A percentile compares a stretch with the other conserved stretches of the same genome.
These are phyloP conservation scores for Phaeosphaeria sp. DNA, from an alignment of 2,329 filamentous ascomycete genomes.

Conservation along the genomic window DNA sequence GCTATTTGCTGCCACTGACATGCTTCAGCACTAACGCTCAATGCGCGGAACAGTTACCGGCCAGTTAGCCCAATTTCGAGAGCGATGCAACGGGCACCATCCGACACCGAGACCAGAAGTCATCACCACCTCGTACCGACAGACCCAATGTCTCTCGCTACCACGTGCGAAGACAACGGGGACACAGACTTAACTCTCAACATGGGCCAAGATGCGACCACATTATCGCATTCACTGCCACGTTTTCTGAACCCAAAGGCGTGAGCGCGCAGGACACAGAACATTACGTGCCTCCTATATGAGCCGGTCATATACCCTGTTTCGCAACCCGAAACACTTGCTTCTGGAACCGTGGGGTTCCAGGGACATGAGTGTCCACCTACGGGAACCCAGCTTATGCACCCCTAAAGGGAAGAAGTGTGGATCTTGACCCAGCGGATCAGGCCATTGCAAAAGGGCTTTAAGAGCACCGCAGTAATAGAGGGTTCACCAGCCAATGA, in stretches of 20 bases:
- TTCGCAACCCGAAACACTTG: conserved; percentile 13
- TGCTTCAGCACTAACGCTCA: conserved; percentile 11
- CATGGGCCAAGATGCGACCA: background rate
- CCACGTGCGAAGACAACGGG: too few relatives aligned
- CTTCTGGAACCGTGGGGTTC: conserved; percentile 8
- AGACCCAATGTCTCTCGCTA: background rate
- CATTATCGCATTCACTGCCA: conserved; percentile 1
- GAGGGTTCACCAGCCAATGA: background rate
- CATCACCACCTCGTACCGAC: background rate
- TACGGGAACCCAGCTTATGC: conserved; percentile 13
- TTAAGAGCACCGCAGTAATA: conserved; percentile 4
- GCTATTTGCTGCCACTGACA: conserved; percentile 9
- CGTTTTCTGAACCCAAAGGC: background rate
- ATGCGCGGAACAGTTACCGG: conserved; percentile 12
- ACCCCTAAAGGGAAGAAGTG: conserved; percentile 2
- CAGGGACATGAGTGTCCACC: conserved; percentile 1
- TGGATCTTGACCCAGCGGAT: conserved; percentile 2
- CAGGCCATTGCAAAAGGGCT: conserved; percentile 3
- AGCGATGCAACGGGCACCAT: background rate
- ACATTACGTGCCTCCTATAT: conserved; percentile 4
- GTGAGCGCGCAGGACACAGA: conserved; percentile 3
- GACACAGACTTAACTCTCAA: background rate
- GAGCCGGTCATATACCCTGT: conserved; percentile 11
- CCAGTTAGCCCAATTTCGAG: conserved; percentile 1
- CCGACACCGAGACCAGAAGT: background rate